phyloP scores from a whole-genome alignment of 2,329 filamentous ascomycete genomes.

The Neonectria faginata region DNA sequence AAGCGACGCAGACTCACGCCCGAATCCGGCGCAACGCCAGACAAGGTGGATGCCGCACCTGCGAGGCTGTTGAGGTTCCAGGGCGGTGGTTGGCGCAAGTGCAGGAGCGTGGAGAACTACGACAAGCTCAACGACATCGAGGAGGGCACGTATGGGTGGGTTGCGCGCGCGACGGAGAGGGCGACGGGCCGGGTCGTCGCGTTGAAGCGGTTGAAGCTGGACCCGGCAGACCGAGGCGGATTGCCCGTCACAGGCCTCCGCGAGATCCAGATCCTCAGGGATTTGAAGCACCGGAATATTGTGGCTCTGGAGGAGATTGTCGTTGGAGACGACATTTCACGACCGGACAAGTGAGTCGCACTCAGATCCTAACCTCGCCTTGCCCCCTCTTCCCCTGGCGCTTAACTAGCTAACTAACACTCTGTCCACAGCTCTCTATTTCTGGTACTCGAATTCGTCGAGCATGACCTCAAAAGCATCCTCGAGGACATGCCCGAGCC shows the following conservation, averaged over 20 bases:
- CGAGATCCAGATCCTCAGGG: constrained; percentile 91
- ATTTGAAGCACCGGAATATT: constrained; percentile 84
- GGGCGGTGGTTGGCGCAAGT: constrained; percentile 73
- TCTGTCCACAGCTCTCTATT: constrained; percentile 73
- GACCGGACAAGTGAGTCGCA: constrained; percentile 63
- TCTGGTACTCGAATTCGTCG: constrained; percentile 96
- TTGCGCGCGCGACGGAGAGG: constrained; percentile 83
- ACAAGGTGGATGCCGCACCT: constrained; percentile 39
- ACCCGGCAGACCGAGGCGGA: constrained; percentile 77
- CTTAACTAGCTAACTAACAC: constrained; percentile 25
- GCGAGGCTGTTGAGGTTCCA: constrained; percentile 79
- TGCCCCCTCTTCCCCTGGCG: constrained; percentile 30
- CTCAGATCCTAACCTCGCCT: constrained; percentile 1
- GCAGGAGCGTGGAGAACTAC: constrained; percentile 86
- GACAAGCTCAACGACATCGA: constrained; percentile 97
- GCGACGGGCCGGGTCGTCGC: constrained; percentile 85
- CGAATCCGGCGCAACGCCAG: constrained; percentile 48
- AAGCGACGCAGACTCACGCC: constrained; percentile 73
- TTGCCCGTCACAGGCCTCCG: constrained; percentile 92
- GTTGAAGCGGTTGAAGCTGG: constrained; percentile 93
- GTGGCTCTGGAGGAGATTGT: constrained; percentile 87
- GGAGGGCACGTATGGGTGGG: constrained; percentile 96
- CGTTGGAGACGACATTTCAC: constrained; percentile 71
- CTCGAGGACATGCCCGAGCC: constrained; percentile 95
- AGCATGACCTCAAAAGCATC: constrained; percentile 94